These are phyloP conservation scores for Penicillium sp. DNA, from an alignment of 2,329 filamentous ascomycete genomes.

Conservation along the genomic window DNA sequence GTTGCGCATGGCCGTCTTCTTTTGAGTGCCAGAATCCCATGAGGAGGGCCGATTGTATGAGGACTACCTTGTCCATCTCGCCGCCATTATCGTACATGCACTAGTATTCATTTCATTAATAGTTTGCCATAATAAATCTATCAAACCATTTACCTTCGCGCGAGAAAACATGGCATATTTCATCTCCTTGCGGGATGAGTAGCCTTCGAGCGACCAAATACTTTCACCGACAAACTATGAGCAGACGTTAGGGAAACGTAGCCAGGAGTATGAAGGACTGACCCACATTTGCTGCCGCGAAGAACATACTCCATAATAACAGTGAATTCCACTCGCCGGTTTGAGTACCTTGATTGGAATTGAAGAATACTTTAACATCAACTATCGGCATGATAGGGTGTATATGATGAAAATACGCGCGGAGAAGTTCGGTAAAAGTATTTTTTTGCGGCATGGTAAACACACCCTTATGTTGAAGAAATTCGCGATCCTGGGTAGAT, in stretches of 20 bases:
- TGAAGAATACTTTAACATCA: constrained; percentile 31
- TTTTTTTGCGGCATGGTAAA: constrained; percentile 33
- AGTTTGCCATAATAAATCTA: not conserved
- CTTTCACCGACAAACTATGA: constrained; percentile 4
- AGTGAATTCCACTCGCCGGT: constrained; percentile 33
- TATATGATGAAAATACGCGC: constrained; percentile 34
- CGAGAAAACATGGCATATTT: constrained; percentile 41
- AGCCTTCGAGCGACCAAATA: constrained; percentile 26
- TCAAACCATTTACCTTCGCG: constrained; percentile 33
- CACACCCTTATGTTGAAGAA: constrained; percentile 36
- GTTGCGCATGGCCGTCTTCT: constrained; percentile 42
- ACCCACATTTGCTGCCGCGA: constrained; percentile 36
- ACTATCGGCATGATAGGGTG: constrained; percentile 32
- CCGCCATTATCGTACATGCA: constrained; percentile 3
- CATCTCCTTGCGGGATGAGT: constrained; percentile 35
- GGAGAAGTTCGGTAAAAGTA: constrained; percentile 34
- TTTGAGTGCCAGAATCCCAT: constrained; percentile 47
- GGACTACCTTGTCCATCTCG: constrained; percentile 17
- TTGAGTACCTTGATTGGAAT: constrained; percentile 28
- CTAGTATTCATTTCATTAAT: not conserved
- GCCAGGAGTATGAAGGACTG: not conserved
- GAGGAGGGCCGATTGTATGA: constrained; percentile 47
- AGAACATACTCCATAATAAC: constrained; percentile 45
- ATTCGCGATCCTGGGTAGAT: constrained; percentile 21
- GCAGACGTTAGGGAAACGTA: not conserved